Percentiles rank a stretch among this genome's conserved stretches.
Evolutionary conservation across 345 rosid species (phyloP).

Genomic region (Geranium rotundifolium): DNA sequence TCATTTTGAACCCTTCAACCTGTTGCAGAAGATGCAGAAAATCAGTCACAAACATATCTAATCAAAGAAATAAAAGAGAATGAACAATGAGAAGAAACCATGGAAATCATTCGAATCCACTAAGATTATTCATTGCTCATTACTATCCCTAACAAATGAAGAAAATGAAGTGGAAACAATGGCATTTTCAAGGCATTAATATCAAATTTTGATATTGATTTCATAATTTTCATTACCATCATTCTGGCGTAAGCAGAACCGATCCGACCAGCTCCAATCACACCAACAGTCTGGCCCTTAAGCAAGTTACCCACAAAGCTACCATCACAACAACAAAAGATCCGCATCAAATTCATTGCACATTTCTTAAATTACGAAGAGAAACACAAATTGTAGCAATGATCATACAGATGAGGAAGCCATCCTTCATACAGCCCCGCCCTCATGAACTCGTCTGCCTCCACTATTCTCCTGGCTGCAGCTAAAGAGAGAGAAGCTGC

Average conservation of each 20-base stretch:
- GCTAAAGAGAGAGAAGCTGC: constrained; percentile 89
- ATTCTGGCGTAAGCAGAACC: constrained; percentile 96
- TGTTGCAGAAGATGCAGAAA: constrained; percentile 12
- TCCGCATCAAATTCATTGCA: neutral
- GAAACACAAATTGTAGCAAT: neutral
- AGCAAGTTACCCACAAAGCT: constrained; percentile 96
- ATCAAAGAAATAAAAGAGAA: too few species aligned
- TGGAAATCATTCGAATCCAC: too few species aligned
- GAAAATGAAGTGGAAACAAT: too few species aligned
- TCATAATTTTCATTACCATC: constrained; percentile 62
- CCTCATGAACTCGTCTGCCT: constrained; percentile 95
- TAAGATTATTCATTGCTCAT: too few species aligned
- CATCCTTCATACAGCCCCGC: constrained; percentile 94
- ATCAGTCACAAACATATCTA: neutral
- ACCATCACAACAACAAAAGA: neutral
- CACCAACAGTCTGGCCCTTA: constrained; percentile 97
- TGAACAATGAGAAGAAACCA: too few species aligned
- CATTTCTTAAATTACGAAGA: neutral
- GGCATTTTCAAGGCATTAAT: too few species aligned
- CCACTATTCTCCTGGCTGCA: constrained; percentile 92
- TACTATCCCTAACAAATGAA: too few species aligned
- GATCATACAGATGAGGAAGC: constrained; percentile 76
- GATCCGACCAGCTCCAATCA: constrained; percentile 97
- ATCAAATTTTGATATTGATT: too few species aligned
- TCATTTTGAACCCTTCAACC: constrained; percentile 98